Evolutionary conservation across 352 stramenopile genomes (phyloP).

Genomic region (Phytopythium vexans): DNA sequence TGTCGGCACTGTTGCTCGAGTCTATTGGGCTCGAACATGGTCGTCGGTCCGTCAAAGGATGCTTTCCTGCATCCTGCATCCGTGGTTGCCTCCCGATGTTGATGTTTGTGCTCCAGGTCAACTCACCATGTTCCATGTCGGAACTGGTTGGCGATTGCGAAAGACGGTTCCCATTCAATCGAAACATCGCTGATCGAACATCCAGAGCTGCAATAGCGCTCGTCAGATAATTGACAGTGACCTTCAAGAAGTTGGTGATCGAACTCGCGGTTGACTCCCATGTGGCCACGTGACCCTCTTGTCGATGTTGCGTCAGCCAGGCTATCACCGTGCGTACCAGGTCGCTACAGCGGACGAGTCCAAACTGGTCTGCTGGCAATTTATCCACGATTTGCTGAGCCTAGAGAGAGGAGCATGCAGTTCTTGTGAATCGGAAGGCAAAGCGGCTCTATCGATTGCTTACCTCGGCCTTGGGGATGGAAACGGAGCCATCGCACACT

Average conservation of each 20-base stretch:
- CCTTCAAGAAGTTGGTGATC: slow-evolving; percentile 13
- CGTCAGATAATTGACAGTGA: neutral
- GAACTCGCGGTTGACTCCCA: slow-evolving; percentile 33
- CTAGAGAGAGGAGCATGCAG: slow-evolving; percentile 10
- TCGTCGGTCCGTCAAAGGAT: no score
- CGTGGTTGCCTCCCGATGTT: no score
- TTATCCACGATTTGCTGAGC: slow-evolving; percentile 25
- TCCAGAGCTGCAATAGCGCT: no score
- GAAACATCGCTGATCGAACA: no score
- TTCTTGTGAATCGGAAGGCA: no score
- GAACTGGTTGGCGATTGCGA: no score
- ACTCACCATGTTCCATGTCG: no score
- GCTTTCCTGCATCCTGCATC: no score
- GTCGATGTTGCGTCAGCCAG: slow-evolving; percentile 24
- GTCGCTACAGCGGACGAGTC: slow-evolving; percentile 44
- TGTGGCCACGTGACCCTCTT: slow-evolving; percentile 22
- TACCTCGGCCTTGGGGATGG: slow-evolving; percentile 28
- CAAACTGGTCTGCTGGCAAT: slow-evolving; percentile 35
- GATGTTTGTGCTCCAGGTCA: no score
- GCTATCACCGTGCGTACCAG: slow-evolving; percentile 43
- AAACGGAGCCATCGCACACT: slow-evolving; percentile 39
- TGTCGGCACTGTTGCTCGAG: slow-evolving; percentile 3
- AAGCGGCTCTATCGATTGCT: no score
- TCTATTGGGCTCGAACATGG: no score
- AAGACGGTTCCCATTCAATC: no score